Evolutionary conservation across 2,329 filamentous ascomycete genomes (phyloP).

Genomic region (Metarhizium sp.): DNA sequence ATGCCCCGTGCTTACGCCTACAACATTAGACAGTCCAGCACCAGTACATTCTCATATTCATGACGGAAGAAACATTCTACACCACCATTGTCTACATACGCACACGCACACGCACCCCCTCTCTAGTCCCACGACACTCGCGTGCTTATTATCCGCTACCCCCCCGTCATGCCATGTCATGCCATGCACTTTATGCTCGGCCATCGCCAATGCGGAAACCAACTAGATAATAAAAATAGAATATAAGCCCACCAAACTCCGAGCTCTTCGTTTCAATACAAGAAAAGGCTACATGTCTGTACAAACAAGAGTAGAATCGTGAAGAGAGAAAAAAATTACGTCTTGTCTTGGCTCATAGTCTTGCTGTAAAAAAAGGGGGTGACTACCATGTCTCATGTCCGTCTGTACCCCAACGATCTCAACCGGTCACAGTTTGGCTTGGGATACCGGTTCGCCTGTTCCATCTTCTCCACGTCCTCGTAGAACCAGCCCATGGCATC

Average conservation of each 20-base stretch:
- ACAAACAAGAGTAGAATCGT: not conserved
- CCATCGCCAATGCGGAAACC: constrained; percentile 1
- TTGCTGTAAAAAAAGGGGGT: not conserved
- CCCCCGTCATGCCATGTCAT: not conserved
- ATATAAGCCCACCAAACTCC: constrained; percentile 3
- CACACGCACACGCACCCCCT: not conserved
- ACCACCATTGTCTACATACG: too few relatives aligned
- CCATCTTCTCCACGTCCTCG: constrained; percentile 70
- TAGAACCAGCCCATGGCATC: constrained; percentile 84
- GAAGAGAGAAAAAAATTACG: not conserved
- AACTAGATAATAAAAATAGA: not conserved
- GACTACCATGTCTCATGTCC: constrained; percentile 8
- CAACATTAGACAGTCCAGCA: too few relatives aligned
- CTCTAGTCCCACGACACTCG: not conserved
- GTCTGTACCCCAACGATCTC: constrained; percentile 26
- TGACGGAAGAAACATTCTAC: too few relatives aligned
- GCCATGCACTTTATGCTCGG: not conserved
- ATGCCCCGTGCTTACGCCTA: too few relatives aligned
- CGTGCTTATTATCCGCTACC: not conserved
- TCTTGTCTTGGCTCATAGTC: not conserved
- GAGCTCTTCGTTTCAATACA: not conserved
- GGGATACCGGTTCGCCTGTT: constrained; percentile 48
- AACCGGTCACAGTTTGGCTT: constrained; percentile 46
- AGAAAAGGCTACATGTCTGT: not conserved
- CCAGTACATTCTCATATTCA: too few relatives aligned